Conservation (phyloP, 768 basidiomycete genomes). For the Dentipellis fragilis region DNA sequence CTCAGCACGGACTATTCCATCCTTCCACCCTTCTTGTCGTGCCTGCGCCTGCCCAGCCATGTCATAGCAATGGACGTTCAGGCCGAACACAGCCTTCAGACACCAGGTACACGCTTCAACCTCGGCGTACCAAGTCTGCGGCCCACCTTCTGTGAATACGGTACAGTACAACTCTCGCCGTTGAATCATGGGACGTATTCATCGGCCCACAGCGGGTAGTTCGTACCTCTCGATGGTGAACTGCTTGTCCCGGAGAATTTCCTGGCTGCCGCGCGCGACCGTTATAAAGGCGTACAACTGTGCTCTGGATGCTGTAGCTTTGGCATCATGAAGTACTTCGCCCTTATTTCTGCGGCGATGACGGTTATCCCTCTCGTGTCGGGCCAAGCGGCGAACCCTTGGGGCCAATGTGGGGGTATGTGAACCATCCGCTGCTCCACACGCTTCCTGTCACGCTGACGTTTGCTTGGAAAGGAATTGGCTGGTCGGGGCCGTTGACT, state of each 20-base stretch:
- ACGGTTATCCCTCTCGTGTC: background rate
- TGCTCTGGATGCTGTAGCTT: background rate
- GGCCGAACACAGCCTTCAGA: too few species aligned
- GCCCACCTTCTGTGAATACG: too few species aligned
- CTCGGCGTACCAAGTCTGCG: too few species aligned
- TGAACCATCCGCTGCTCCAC: background rate
- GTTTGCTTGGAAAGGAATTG: background rate
- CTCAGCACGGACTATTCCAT: too few species aligned
- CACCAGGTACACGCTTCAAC: too few species aligned
- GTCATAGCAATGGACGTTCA: too few species aligned
- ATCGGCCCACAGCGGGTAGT: too few species aligned
- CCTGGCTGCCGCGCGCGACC: background rate
- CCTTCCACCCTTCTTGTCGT: too few species aligned
- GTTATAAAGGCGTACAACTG: background rate
- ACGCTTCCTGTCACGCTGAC: background rate
- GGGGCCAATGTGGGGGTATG: background rate
- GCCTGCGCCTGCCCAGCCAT: too few species aligned
- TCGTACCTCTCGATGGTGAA: too few species aligned
- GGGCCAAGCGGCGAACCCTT: background rate
- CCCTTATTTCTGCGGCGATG: background rate
- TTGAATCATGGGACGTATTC: too few species aligned
- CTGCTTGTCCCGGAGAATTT: background rate
- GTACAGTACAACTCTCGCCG: too few species aligned
- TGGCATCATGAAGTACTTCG: background rate
- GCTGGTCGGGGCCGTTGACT: constrained; percentile 16